phyloP scores from a whole-genome alignment of 108 stramenopile species.

The Stephanodiscus minutulus region DNA sequence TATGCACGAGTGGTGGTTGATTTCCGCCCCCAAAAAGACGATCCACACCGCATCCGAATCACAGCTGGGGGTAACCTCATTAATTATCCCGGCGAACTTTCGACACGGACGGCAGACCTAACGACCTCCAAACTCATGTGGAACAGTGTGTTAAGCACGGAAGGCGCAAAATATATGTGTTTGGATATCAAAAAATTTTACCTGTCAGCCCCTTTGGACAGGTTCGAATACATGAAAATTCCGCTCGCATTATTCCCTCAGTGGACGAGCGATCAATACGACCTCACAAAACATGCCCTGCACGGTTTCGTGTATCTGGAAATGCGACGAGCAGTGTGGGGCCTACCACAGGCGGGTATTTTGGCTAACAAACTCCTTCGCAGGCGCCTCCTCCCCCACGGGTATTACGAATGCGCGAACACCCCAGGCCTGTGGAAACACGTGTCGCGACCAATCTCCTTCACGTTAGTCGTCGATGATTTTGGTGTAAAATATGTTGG shows the following conservation, averaged over 20 bases:
- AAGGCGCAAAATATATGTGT: too few relatives aligned
- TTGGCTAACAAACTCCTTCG: background rate
- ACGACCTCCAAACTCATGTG: conserved; percentile 35
- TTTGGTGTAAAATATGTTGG: conserved; percentile 8
- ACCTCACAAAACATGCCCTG: background rate
- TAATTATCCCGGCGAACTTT: conserved; percentile 23
- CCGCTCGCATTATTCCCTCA: background rate
- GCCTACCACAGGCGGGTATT: background rate
- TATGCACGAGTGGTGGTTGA: conserved; percentile 17
- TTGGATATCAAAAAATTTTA: conserved; percentile 48
- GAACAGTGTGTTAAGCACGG: conserved; percentile 44
- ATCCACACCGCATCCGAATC: background rate
- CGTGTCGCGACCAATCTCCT: background rate
- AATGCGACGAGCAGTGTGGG: background rate
- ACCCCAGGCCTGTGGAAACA: conserved; percentile 3
- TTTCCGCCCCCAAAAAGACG: background rate
- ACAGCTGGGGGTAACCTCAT: conserved; percentile 52
- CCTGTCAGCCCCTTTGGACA: background rate
- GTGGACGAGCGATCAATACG: background rate
- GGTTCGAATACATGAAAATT: conserved; percentile 7
- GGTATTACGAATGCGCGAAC: background rate
- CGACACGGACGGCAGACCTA: conserved; percentile 33
- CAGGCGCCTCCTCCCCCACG: background rate
- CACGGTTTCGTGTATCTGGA: background rate
- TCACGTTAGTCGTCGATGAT: conserved; percentile 1